A percentile compares a stretch with the other conserved stretches of the same genome.
Evolutionary conservation across 1,139 yeast genomes (phyloP).

Genomic region (Candida sp.): DNA sequence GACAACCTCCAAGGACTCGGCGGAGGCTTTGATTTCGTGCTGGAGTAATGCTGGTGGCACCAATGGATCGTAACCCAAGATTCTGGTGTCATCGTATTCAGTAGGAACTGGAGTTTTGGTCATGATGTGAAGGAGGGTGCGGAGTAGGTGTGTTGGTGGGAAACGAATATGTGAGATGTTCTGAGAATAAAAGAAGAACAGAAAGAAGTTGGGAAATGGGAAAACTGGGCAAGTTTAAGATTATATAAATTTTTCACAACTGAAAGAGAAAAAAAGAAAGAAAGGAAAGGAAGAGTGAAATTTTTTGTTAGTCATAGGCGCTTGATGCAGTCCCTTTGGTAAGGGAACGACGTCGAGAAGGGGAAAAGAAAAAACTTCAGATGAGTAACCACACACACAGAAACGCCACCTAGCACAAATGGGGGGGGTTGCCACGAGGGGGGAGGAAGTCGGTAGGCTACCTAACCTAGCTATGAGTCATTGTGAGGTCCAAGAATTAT

Average conservation of each 20-base stretch:
- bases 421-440: too few relatives aligned
- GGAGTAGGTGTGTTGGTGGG: neutral
- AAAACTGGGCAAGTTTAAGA: neutral
- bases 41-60: constrained; percentile 95
- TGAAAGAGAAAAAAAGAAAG: neutral
- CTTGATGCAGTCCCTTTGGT: neutral
- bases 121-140: constrained; percentile 21
- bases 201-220: neutral
- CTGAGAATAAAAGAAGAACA: neutral
- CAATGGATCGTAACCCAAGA: constrained; percentile 92
- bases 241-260: constrained; percentile 2
- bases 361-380: neutral
- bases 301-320: constrained; percentile 1
- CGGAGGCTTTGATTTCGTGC: constrained; percentile 80
- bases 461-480: too few relatives aligned
- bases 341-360: neutral
- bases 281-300: neutral
- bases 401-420: too few relatives aligned
- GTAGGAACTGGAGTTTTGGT: constrained; percentile 62
- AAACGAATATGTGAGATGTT: neutral
- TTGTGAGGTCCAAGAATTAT: too few relatives aligned
- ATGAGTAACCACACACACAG: neutral
- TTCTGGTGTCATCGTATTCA: constrained; percentile 88
- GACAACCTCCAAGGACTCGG: constrained; percentile 62
- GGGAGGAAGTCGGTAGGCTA: too few relatives aligned